Evolutionary conservation across 2,329 filamentous ascomycete species (phyloP), one percentile per base, ranked within the genome.

Genomic region (Graphilbum fragrans): DNA sequence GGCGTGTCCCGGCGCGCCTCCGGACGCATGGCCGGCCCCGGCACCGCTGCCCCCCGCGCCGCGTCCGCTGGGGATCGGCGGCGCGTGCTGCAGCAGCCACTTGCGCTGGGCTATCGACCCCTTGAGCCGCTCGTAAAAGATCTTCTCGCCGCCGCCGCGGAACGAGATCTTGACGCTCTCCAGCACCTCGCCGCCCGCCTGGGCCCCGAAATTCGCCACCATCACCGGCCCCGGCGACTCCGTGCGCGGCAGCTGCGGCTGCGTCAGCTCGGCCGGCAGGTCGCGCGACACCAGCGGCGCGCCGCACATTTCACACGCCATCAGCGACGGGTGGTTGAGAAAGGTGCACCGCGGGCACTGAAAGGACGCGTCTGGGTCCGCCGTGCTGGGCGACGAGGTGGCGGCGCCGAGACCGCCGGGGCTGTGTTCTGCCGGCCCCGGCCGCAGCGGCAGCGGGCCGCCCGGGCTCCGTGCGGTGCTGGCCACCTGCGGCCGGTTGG

Each of bases 141-240:
- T 81, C 60, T 87, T 90, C 46, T 88, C 90, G 1, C 92, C 92
- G 3, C 90, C 88, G 27, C 70, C 76, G 25, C 92, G 80, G 52
- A 98, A 98, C 0, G 92, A 96, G 32, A 98, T 66, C 57, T 95
- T 98, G 52, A 96, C 77, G 48, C 74, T 81, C 48, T 93, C 86
- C 3, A 70, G 71, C 3, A 71, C 74, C 39, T 86, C 80, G 4
- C 58, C 48, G 5, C 59, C 62, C 1, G 39, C 3, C 37, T 32
- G 32, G 2, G 35, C 25, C 16, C 37, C 37, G 21, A 48, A 49
- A 2, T 55, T 51, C 43, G 63, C 47, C 23, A 58, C 67, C 21
- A 85, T 68, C 1, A 74, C 69, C 0, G 86, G 86, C 0, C 85
- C 87, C 1, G 88, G 88, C 1, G 88, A 94, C 45, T 86, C 83